phyloP scores from a whole-genome alignment of 2,329 filamentous ascomycete species.

The Arachnopeziza araneosa region DNA sequence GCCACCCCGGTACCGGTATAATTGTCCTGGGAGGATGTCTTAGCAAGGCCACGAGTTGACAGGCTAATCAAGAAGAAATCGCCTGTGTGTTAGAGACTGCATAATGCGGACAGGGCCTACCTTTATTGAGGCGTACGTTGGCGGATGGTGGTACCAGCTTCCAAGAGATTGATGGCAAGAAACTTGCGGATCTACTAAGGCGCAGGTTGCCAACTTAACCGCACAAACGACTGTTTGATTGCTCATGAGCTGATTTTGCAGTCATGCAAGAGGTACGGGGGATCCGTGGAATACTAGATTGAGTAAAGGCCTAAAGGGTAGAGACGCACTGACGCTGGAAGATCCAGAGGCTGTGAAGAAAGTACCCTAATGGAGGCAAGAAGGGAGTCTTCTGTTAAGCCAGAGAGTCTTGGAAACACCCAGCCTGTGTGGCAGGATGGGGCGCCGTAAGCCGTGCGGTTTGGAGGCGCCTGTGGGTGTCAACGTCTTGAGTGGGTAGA shows the following conservation, averaged over 20 bases:
- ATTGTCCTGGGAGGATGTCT: conserved; percentile 17
- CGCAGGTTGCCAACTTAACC: conserved; percentile 11
- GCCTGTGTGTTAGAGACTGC: conserved; percentile 19
- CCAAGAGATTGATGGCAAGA: conserved; percentile 5
- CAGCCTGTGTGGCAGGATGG: background rate
- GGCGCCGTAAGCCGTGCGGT: background rate
- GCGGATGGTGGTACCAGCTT: conserved; percentile 10
- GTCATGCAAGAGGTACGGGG: conserved; percentile 12
- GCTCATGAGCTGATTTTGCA: conserved; percentile 9
- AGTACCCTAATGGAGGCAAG: background rate
- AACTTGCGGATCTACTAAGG: background rate
- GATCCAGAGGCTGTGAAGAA: background rate
- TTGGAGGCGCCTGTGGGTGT: background rate
- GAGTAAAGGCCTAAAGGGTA: background rate
- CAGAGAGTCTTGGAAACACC: background rate
- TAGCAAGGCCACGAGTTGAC: conserved; percentile 23
- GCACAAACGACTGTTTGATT: conserved; percentile 21
- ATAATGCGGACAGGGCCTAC: conserved; percentile 25
- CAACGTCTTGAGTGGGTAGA: background rate
- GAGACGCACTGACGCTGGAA: background rate
- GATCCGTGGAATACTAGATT: background rate
- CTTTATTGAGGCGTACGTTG: conserved; percentile 14
- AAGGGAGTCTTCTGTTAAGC: background rate
- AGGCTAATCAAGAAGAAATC: conserved; percentile 16
- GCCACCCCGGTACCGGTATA: conserved; percentile 14